These are phyloP conservation scores for Calonectria pseudoturangicola DNA, from an alignment of 2,329 filamentous ascomycete species.

Conservation along the genomic window DNA sequence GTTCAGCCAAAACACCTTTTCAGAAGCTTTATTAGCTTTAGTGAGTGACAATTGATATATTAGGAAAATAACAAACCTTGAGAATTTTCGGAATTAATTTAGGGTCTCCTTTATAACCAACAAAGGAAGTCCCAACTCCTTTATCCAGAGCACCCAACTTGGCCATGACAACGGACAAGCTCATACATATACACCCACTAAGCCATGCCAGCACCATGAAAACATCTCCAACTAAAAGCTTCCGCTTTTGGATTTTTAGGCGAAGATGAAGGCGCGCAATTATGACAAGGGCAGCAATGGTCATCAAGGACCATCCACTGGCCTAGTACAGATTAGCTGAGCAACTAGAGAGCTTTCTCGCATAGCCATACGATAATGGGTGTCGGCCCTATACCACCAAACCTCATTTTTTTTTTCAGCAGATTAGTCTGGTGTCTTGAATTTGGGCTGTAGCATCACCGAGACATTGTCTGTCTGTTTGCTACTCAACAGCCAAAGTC, in stretches of 20 bases:
- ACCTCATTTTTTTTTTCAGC: background rate
- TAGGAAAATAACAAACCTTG: background rate
- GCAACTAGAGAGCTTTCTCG: background rate
- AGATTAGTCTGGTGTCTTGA: background rate
- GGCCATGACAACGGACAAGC: background rate
- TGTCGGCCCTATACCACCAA: background rate
- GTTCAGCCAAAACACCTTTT: constrained; percentile 2
- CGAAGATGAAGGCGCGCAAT: constrained; percentile 45
- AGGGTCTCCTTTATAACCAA: background rate
- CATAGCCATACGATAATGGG: background rate
- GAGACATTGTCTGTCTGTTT: background rate
- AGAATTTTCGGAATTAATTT: background rate
- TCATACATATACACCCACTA: background rate
- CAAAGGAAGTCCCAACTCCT: background rate
- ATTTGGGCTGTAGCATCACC: too few relatives aligned
- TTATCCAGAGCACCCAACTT: background rate
- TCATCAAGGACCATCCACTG: constrained; percentile 41
- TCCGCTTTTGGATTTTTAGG: constrained; percentile 42
- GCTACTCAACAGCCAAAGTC: background rate
- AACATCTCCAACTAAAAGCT: constrained; percentile 31
- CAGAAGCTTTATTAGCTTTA: background rate
- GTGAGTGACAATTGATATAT: background rate
- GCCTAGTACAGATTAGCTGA: constrained; percentile 32
- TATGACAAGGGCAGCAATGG: constrained; percentile 37
- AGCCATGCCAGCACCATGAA: constrained; percentile 39